Percentiles rank a stretch among this genome's conserved stretches.
Evolutionary conservation across 257 asterid species (phyloP).

Genomic region (Craterostigma plantagineum): DNA sequence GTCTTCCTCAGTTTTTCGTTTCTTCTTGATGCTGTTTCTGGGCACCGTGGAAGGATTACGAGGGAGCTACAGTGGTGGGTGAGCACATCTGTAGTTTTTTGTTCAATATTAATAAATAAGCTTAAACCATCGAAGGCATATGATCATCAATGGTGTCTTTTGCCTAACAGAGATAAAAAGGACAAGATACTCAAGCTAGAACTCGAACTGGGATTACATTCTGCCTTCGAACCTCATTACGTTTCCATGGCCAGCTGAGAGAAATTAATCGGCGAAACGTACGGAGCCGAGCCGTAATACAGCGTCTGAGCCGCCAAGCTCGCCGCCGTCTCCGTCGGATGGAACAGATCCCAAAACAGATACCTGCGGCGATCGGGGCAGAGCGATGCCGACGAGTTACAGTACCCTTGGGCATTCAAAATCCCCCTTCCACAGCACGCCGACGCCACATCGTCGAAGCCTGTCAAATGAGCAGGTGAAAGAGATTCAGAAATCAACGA

Average conservation of each 20-base stretch:
- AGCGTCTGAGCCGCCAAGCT: slow-evolving; percentile 33
- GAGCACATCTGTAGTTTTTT: no score
- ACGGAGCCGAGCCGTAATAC: slow-evolving; percentile 17
- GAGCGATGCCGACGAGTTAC: slow-evolving; percentile 22
- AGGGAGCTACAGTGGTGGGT: no score
- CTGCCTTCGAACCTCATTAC: no score
- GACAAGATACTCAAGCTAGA: no score
- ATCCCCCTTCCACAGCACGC: slow-evolving; percentile 64
- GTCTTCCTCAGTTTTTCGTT: no score
- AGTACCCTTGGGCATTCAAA: slow-evolving; percentile 18
- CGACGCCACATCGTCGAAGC: slow-evolving; percentile 27
- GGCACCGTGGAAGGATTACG: no score
- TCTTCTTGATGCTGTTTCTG: no score
- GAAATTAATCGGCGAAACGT: slow-evolving; percentile 26
- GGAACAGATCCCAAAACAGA: slow-evolving; percentile 44
- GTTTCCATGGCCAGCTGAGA: slow-evolving; percentile 14
- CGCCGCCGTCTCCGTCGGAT: slow-evolving; percentile 40
- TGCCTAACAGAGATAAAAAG: no score
- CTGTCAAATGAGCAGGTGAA: slow-evolving; percentile 10
- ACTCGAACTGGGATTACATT: no score
- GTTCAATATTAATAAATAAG: no score
- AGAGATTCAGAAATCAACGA: slow-evolving; percentile 3
- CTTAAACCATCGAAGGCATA: no score
- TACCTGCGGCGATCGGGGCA: slow-evolving; percentile 27
- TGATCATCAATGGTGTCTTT: no score